phyloP scores from a whole-genome alignment of 2,329 filamentous ascomycete genomes.

The Cladosporium oxysporum region DNA sequence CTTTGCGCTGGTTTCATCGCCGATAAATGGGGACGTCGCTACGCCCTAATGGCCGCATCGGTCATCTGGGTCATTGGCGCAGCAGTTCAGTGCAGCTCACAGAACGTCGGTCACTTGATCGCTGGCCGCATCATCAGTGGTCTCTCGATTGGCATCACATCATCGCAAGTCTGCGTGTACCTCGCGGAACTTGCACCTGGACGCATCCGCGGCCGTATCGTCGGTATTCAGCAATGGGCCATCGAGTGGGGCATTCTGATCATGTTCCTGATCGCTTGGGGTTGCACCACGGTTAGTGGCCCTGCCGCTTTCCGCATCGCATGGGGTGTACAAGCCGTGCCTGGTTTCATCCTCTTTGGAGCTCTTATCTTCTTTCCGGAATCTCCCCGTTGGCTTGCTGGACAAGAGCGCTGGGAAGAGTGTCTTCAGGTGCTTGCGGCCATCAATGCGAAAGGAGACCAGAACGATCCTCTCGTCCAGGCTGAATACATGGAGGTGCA shows the following conservation, averaged over 20 bases:
- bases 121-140: slow-evolving; percentile 69
- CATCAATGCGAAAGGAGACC: slow-evolving; percentile 43
- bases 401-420: slow-evolving; percentile 49
- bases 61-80: slow-evolving; percentile 53
- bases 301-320: slow-evolving; percentile 52
- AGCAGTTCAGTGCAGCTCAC: slow-evolving; percentile 61
- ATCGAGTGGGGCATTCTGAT: slow-evolving; percentile 67
- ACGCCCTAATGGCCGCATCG: slow-evolving; percentile 54
- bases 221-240: slow-evolving; percentile 71
- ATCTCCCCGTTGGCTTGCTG: slow-evolving; percentile 49
- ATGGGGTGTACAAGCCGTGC: slow-evolving; percentile 47
- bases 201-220: slow-evolving; percentile 60
- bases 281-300: slow-evolving; percentile 56
- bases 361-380: slow-evolving; percentile 47
- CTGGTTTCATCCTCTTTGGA: slow-evolving; percentile 41
- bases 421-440: slow-evolving; percentile 43
- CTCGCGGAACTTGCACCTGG: slow-evolving; percentile 64
- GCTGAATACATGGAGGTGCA: slow-evolving; percentile 51
- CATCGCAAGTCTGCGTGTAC: slow-evolving; percentile 65
- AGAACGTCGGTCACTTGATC: slow-evolving; percentile 70
- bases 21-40: slow-evolving; percentile 56
- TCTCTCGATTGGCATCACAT: slow-evolving; percentile 70
- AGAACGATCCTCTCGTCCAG: slow-evolving; percentile 47
- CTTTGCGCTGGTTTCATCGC: slow-evolving; percentile 59
- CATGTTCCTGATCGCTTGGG: slow-evolving; percentile 68